Conservation (phyloP, 768 basidiomycete genomes). For the Termitomyces sp. region DNA sequence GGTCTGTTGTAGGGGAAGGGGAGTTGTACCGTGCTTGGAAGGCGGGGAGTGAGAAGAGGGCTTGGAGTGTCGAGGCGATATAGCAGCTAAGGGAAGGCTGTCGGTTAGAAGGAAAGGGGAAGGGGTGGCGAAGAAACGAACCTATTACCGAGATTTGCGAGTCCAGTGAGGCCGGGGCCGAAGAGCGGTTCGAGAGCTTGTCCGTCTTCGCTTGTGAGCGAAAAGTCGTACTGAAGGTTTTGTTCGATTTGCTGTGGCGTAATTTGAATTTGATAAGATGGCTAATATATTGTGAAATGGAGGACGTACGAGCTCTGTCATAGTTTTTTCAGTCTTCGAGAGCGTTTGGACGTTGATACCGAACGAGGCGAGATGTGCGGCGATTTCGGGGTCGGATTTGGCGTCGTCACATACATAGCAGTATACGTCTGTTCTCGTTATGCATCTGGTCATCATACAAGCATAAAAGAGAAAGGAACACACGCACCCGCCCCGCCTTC, state of each 20-base stretch:
- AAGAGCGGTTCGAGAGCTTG: conserved; percentile 84
- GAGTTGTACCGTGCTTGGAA: conserved; percentile 70
- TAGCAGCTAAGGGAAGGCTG: conserved; percentile 65
- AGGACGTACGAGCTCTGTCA: conserved; percentile 81
- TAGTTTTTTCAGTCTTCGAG: conserved; percentile 91
- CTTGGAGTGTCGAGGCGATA: conserved; percentile 92
- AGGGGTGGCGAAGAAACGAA: conserved; percentile 1
- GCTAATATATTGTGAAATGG: too few species aligned
- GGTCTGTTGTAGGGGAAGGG: conserved; percentile 24
- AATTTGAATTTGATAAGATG: background rate
- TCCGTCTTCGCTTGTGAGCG: conserved; percentile 80
- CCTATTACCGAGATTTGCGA: conserved; percentile 92
- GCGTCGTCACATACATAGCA: conserved; percentile 91
- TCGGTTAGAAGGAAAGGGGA: background rate
- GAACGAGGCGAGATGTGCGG: conserved; percentile 69
- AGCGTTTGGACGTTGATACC: conserved; percentile 82
- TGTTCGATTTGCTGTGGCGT: conserved; percentile 84
- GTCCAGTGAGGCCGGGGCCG: conserved; percentile 84
- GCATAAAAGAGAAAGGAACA: background rate
- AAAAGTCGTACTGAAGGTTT: conserved; percentile 92
- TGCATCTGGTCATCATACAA: background rate
- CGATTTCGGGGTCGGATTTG: conserved; percentile 69
- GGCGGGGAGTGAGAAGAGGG: conserved; percentile 70
- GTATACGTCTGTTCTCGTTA: conserved; percentile 62
- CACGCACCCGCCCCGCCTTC: conserved; percentile 82